These are phyloP conservation scores for Schizopora paradoxa DNA, from an alignment of 1,284 basidiomycete species.

Conservation along the genomic window DNA sequence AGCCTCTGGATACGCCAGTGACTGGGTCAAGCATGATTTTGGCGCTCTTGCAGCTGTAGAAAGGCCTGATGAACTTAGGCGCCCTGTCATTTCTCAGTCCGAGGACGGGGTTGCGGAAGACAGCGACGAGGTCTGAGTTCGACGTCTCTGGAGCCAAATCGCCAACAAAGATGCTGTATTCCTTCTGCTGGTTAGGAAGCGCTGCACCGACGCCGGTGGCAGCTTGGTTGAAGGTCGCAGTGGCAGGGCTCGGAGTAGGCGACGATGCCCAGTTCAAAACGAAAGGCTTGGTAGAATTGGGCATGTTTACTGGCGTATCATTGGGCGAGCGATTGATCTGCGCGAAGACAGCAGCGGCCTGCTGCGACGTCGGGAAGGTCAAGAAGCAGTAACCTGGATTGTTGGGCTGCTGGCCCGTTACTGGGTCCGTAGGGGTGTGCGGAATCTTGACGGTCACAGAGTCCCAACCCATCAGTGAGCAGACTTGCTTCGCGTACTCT, in stretches of 20 bases:
- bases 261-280: slow-evolving; percentile 78
- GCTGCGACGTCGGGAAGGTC: slow-evolving; percentile 68
- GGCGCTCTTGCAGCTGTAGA: slow-evolving; percentile 85
- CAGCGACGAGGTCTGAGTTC: slow-evolving; percentile 84
- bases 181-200: slow-evolving; percentile 45
- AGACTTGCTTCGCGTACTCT: slow-evolving; percentile 81
- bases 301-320: slow-evolving; percentile 59
- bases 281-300: slow-evolving; percentile 71
- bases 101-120: slow-evolving; percentile 79
- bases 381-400: slow-evolving; percentile 84
- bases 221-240: slow-evolving; percentile 34
- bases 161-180: slow-evolving; percentile 89
- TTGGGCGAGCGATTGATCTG: slow-evolving; percentile 51
- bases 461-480: slow-evolving; percentile 74
- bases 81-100: slow-evolving; percentile 75
- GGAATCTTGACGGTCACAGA: slow-evolving; percentile 66
- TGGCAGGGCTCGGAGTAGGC: slow-evolving; percentile 38
- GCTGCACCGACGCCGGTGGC: slow-evolving; percentile 26
- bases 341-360: slow-evolving; percentile 66
- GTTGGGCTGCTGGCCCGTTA: slow-evolving; percentile 62
- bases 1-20: slow-evolving; percentile 84
- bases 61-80: slow-evolving; percentile 80
- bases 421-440: slow-evolving; percentile 51
- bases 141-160: slow-evolving; percentile 86
- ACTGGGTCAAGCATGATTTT: slow-evolving; percentile 91